These are phyloP conservation scores for Hypocrella siamensis DNA, from an alignment of 2,329 filamentous ascomycete genomes.

Conservation along the genomic window DNA sequence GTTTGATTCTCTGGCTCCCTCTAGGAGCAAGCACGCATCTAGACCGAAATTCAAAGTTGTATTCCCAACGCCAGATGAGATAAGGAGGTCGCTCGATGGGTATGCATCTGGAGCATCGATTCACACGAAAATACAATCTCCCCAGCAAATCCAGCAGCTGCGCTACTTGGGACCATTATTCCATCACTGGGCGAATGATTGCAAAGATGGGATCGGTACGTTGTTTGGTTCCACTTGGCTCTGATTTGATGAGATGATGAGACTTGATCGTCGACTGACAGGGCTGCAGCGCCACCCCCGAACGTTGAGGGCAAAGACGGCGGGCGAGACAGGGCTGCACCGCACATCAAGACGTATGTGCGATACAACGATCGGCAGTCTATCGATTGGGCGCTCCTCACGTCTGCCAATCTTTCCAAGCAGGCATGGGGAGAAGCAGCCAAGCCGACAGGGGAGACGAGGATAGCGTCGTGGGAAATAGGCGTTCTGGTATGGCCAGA, in stretches of 20 bases:
- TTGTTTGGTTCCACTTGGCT: background rate
- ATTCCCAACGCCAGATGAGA: slow-evolving; percentile 68
- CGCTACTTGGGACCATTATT: slow-evolving; percentile 55
- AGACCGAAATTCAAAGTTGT: slow-evolving; percentile 50
- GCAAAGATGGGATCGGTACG: slow-evolving; percentile 14
- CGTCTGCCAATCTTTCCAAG: slow-evolving; percentile 81
- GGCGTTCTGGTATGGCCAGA: slow-evolving; percentile 73
- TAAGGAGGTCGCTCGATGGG: slow-evolving; percentile 61
- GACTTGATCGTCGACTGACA: slow-evolving; percentile 1
- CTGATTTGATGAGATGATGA: background rate
- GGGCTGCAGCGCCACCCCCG: slow-evolving; percentile 11
- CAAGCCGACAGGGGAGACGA: slow-evolving; percentile 41
- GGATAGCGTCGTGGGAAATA: slow-evolving; percentile 69
- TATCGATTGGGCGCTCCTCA: slow-evolving; percentile 75
- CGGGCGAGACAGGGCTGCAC: slow-evolving; percentile 54
- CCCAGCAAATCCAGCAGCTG: slow-evolving; percentile 58
- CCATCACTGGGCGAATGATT: slow-evolving; percentile 60
- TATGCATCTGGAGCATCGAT: slow-evolving; percentile 67
- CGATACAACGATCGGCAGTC: slow-evolving; percentile 35
- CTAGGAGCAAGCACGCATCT: slow-evolving; percentile 11
- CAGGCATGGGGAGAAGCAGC: slow-evolving; percentile 69
- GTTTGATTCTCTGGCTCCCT: slow-evolving; percentile 31
- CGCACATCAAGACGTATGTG: slow-evolving; percentile 83
- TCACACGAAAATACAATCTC: slow-evolving; percentile 60
- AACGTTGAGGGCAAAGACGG: slow-evolving; percentile 24